These are phyloP conservation scores for Primulina tabacum DNA, from an alignment of 257 asterid genomes.

Conservation along the genomic window DNA sequence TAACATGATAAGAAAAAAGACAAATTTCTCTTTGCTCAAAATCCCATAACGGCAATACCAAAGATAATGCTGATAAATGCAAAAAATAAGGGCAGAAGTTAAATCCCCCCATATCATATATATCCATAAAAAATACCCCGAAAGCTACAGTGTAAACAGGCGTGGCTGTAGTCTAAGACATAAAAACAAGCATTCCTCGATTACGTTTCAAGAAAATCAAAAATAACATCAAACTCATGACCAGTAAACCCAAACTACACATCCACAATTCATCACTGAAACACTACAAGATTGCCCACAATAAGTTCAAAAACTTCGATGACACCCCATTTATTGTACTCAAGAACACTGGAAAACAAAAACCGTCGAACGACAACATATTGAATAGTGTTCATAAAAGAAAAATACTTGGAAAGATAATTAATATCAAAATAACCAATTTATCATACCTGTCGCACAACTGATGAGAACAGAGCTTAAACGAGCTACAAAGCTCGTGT, in stretches of 20 bases:
- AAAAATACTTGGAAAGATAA: neutral
- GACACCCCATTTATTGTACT: neutral
- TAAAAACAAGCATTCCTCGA: neutral
- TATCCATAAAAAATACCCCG: neutral
- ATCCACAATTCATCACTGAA: neutral
- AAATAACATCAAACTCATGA: conserved; percentile 5
- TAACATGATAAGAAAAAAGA: neutral
- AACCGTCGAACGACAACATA: conserved; percentile 10
- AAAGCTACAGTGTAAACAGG: neutral
- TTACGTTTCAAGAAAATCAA: conserved; percentile 9
- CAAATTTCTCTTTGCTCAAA: neutral
- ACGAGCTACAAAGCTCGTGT: conserved; percentile 25
- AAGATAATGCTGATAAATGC: neutral
- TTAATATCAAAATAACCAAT: too few species aligned
- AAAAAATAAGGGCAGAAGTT: neutral
- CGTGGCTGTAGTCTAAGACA: neutral
- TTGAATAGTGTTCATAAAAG: neutral
- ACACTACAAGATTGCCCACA: neutral
- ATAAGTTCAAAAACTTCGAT: neutral
- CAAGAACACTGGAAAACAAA: conserved; percentile 9
- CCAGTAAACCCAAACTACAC: neutral
- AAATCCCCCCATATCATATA: neutral
- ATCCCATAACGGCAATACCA: conserved; percentile 7
- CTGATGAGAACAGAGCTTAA: conserved; percentile 21
- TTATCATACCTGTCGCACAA: conserved; percentile 36